Evolutionary conservation across 148 eudicot genomes (phyloP), one percentile per base, ranked within the genome.

Genomic region (Hydrangea macrophylla): DNA sequence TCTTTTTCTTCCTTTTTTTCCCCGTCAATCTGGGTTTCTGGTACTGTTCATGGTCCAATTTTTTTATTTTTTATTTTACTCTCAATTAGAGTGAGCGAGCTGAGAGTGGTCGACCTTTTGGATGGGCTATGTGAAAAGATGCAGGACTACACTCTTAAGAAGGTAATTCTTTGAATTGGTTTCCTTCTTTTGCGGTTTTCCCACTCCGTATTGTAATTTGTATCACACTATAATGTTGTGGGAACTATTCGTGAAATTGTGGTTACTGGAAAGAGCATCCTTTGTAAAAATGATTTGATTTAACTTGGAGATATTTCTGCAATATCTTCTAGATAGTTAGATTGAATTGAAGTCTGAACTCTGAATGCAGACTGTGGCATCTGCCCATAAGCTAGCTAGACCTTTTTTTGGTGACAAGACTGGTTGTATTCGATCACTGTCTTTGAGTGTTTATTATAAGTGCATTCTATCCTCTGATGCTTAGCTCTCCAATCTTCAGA

Each of bases 71-170:
- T n/a, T n/a, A n/a, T n/a, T n/a, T n/a, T n/a, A n/a, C n/a, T n/a
- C n/a, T n/a, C 64, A 48, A 58, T 66, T 71, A 94, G 99, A 71
- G 87, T 88, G 74, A 94, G 99, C 64, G 99, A 94, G 70, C 82
- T 94, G 64, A 84, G 99, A 79, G 97, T 84, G 50, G 97, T 91
- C 65, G 99, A 94, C 42, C 99, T 94, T 76, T 80, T 94, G 70
- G 99, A 94, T 80, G 99, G 97, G 53, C 93, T 94, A 51, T 94
- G 99, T 74, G 91, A 94, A 23, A 94, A 88, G 78, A 94, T 94
- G 99, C 97, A 85, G 78, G 97, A 87, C 64, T 94, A 94, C 76
- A 94, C 96, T 25, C 85, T 86, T 58, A 60, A 75, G 74, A 83
- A 87, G 97, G 99, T 87, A 79, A 72, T 42, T 72, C 53, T 44